phyloP scores from a whole-genome alignment of 1,284 basidiomycete species.

The Rhodotorula mucilaginosa region DNA sequence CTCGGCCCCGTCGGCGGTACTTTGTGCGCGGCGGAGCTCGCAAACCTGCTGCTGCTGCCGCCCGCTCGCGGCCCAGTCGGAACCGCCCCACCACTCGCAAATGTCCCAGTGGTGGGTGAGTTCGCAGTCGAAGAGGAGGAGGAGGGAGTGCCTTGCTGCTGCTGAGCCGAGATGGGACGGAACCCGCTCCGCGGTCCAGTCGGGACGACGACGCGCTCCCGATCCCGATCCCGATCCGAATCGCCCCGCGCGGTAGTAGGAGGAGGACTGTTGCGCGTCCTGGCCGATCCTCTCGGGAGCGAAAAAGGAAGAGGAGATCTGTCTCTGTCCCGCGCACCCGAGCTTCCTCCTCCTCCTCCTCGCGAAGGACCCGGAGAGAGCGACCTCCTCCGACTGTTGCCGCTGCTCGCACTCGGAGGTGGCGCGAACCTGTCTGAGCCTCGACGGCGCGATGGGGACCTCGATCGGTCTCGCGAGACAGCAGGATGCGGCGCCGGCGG shows the following conservation, averaged over 20 bases:
- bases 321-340: too few species aligned
- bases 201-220: not conserved
- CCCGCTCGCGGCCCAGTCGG: slow-evolving; percentile 2
- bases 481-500: not conserved
- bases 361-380: not conserved
- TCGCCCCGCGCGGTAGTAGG: not conserved
- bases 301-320: too few species aligned
- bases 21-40: not conserved
- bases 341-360: not conserved
- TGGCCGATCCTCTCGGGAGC: too few species aligned
- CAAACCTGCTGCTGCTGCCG: not conserved
- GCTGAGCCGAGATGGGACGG: slow-evolving; percentile 4
- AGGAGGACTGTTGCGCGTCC: not conserved
- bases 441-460: not conserved
- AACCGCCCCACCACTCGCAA: not conserved
- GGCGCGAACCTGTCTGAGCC: not conserved
- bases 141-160: too few species aligned
- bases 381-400: too few species aligned
- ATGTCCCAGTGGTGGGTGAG: not conserved
- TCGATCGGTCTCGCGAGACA: not conserved
- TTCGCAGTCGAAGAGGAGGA: not conserved
- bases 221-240: not conserved
- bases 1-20: not conserved
- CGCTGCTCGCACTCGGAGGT: not conserved
- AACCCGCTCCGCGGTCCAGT: slow-evolving; percentile 5